phyloP scores from a whole-genome alignment of 208 protist species.

The Leishmania lainsoni region DNA sequence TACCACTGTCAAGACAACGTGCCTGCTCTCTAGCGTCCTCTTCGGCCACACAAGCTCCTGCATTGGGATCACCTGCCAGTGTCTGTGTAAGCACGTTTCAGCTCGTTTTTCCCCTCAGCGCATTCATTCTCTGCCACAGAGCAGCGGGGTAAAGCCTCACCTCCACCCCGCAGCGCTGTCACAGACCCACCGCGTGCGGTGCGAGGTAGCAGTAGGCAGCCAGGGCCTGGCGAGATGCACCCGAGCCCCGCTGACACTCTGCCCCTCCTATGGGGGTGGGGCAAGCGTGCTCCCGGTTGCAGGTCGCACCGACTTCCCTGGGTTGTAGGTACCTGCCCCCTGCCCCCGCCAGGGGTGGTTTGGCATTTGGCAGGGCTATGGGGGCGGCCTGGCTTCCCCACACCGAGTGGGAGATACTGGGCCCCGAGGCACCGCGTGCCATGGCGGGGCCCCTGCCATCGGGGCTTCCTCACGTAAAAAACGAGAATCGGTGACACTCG shows the following conservation, averaged over 20 bases:
- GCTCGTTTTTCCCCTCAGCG: not conserved
- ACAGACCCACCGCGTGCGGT: not conserved
- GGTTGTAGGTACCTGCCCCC: too few relatives aligned
- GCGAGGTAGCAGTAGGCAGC: not conserved
- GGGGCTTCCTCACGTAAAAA: not conserved
- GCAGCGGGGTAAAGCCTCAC: not conserved
- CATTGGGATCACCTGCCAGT: not conserved
- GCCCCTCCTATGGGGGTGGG: not conserved
- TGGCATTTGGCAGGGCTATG: conserved; percentile 2
- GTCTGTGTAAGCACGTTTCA: not conserved
- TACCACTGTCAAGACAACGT: not conserved
- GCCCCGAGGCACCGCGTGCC: not conserved
- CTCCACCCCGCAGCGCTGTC: not conserved
- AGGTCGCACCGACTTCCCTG: too few relatives aligned
- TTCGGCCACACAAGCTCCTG: not conserved
- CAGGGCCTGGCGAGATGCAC: not conserved
- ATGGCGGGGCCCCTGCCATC: not conserved
- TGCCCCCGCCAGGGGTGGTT: too few relatives aligned
- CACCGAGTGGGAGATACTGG: not conserved
- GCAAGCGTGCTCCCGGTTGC: not conserved
- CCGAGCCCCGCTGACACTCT: not conserved
- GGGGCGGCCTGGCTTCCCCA: not conserved
- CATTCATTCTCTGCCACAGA: not conserved
- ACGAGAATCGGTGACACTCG: not conserved
- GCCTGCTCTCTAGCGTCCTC: not conserved